phyloP scores from a whole-genome alignment of 1,284 basidiomycete species.

The Irpex lacteus region DNA sequence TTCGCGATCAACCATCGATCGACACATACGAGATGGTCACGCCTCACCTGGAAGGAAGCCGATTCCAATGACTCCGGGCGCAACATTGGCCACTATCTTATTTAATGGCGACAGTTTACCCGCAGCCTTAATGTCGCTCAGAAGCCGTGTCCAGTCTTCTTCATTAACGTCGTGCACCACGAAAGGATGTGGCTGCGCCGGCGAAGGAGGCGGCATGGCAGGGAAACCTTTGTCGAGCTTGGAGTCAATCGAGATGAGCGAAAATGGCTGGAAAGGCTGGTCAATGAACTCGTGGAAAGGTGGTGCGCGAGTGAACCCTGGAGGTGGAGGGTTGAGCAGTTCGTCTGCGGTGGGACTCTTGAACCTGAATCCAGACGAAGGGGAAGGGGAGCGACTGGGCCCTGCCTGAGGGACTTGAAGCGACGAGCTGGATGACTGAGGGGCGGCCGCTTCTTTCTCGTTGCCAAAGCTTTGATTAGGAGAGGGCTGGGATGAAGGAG shows the following conservation, averaged over 20 bases:
- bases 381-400: background rate
- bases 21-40: background rate
- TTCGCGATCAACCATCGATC: too few relatives aligned
- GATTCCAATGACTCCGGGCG: slow-evolving; percentile 15
- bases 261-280: slow-evolving; percentile 17
- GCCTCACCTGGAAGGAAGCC: slow-evolving; percentile 8
- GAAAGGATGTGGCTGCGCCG: slow-evolving; percentile 21
- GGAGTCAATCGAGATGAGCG: slow-evolving; percentile 12
- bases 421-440: background rate
- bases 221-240: slow-evolving; percentile 21
- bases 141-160: slow-evolving; percentile 22
- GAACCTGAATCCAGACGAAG: background rate
- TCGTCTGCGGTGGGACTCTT: slow-evolving; percentile 6
- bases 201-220: slow-evolving; percentile 13
- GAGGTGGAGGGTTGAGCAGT: slow-evolving; percentile 11
- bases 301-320: slow-evolving; percentile 8
- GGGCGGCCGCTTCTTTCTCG: too few relatives aligned
- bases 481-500: too few relatives aligned
- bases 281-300: slow-evolving; percentile 7
- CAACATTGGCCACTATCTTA: slow-evolving; percentile 14
- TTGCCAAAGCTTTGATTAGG: too few relatives aligned
- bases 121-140: slow-evolving; percentile 17
- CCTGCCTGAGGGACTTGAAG: background rate
- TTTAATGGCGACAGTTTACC: slow-evolving; percentile 23
- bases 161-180: slow-evolving; percentile 20